Evolutionary conservation across 2,329 filamentous ascomycete species (phyloP).

Genomic region (Botrytis medusae): DNA sequence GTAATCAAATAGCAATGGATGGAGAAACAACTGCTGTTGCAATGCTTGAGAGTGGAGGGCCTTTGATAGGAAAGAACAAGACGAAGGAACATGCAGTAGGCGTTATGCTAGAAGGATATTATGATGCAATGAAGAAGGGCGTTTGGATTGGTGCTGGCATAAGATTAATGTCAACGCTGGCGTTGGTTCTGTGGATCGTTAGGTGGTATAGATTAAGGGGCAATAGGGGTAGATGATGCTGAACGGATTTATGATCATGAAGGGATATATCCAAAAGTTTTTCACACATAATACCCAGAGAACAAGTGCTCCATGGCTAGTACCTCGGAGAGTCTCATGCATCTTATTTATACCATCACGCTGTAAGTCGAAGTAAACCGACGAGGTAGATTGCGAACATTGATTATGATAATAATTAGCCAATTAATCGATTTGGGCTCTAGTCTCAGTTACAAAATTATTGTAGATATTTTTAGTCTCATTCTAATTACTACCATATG

Average conservation of each 20-base stretch:
- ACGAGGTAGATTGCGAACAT: background rate
- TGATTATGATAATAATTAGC: background rate
- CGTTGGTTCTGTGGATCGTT: slow-evolving; percentile 19
- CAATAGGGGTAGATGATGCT: slow-evolving; percentile 8
- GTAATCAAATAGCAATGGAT: slow-evolving; percentile 37
- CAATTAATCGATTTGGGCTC: background rate
- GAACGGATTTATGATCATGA: background rate
- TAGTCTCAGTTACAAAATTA: background rate
- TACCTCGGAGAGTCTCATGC: background rate
- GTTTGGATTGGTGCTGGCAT: slow-evolving; percentile 34
- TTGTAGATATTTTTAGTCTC: background rate
- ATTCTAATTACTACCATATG: background rate
- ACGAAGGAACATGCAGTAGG: slow-evolving; percentile 35
- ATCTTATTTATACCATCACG: background rate
- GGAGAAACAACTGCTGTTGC: slow-evolving; percentile 34
- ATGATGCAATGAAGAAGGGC: slow-evolving; percentile 36
- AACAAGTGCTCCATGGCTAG: background rate
- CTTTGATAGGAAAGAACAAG: slow-evolving; percentile 29
- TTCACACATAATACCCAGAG: background rate
- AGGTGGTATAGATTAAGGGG: slow-evolving; percentile 13
- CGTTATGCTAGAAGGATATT: slow-evolving; percentile 39
- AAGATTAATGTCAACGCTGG: slow-evolving; percentile 25
- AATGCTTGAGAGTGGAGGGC: slow-evolving; percentile 24
- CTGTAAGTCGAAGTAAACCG: background rate
- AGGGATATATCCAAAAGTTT: slow-evolving; percentile 8